Conservation (phyloP, 805 yeast species). For the Brettanomyces sp. region DNA sequence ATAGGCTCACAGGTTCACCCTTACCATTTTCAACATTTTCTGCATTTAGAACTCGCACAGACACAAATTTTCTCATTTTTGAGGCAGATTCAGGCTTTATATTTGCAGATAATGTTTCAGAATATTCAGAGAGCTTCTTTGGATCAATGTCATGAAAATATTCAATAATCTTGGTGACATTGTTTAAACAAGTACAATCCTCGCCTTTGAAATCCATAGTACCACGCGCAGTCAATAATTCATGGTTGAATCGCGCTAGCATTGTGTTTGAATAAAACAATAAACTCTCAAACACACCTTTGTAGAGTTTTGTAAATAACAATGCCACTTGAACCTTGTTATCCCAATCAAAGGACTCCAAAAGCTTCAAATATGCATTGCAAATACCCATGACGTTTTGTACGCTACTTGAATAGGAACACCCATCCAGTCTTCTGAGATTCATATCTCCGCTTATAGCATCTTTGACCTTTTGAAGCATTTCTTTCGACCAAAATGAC, state of each 20-base stretch:
- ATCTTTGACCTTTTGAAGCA: slow-evolving; percentile 27
- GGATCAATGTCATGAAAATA: slow-evolving; percentile 5
- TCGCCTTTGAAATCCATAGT: slow-evolving; percentile 11
- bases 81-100: background rate
- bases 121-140: slow-evolving; percentile 7
- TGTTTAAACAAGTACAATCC: slow-evolving; percentile 22
- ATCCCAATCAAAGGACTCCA: slow-evolving; percentile 57
- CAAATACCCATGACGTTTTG: slow-evolving; percentile 20
- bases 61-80: slow-evolving; percentile 11
- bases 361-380: slow-evolving; percentile 33
- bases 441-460: slow-evolving; percentile 47
- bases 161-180: slow-evolving; percentile 15
- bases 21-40: slow-evolving; percentile 23
- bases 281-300: slow-evolving; percentile 53
- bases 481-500: slow-evolving; percentile 17
- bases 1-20: slow-evolving; percentile 22
- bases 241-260: slow-evolving; percentile 11
- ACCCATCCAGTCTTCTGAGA: slow-evolving; percentile 32
- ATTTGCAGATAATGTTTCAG: slow-evolving; percentile 6
- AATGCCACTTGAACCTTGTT: slow-evolving; percentile 54
- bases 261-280: slow-evolving; percentile 37
- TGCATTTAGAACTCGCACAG: slow-evolving; percentile 17
- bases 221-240: slow-evolving; percentile 9
- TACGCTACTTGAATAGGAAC: slow-evolving; percentile 21
- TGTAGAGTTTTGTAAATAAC: slow-evolving; percentile 50